Percentiles rank a stretch among this genome's conserved stretches.
Evolutionary conservation across 1,139 yeast genomes (phyloP).

Genomic region (Saccharomyces hybrid): DNA sequence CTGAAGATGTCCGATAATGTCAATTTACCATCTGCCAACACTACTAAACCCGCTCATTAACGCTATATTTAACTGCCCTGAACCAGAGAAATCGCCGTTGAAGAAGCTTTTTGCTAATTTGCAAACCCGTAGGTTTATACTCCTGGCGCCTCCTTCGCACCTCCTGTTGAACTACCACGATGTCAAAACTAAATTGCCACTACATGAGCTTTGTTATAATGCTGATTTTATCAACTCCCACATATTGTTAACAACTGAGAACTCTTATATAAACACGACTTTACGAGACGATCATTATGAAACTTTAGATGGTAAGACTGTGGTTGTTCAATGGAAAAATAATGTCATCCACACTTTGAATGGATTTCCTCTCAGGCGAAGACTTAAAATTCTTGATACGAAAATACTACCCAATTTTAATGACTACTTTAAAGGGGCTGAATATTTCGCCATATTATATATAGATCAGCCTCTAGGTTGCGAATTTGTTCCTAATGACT

Average conservation of each 20-base stretch:
- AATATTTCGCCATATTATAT: constrained; percentile 42
- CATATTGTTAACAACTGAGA: constrained; percentile 38
- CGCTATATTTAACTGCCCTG: constrained; percentile 60
- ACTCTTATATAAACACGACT: constrained; percentile 3
- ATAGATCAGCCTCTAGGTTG: constrained; percentile 43
- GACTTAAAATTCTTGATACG: constrained; percentile 40
- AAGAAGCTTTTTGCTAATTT: constrained; percentile 40
- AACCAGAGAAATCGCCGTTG: constrained; percentile 45
- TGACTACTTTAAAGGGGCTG: constrained; percentile 40
- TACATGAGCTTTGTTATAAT: constrained; percentile 52
- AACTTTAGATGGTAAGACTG: constrained; percentile 54
- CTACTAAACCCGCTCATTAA: constrained; percentile 61
- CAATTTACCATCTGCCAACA: constrained; percentile 36
- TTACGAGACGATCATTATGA: constrained; percentile 30
- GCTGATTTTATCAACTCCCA: constrained; percentile 70
- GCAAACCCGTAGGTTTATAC: constrained; percentile 43
- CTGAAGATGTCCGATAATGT: constrained; percentile 5
- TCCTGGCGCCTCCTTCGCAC: constrained; percentile 56
- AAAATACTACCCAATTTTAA: constrained; percentile 40
- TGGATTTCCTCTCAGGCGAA: constrained; percentile 48
- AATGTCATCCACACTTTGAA: constrained; percentile 48
- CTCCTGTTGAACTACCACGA: constrained; percentile 47
- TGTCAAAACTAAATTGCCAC: constrained; percentile 39
- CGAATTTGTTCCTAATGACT: constrained; percentile 30
- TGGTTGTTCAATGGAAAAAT: constrained; percentile 44